phyloP scores from a whole-genome alignment of 2,329 filamentous ascomycete genomes.

The Alternaria dauci region DNA sequence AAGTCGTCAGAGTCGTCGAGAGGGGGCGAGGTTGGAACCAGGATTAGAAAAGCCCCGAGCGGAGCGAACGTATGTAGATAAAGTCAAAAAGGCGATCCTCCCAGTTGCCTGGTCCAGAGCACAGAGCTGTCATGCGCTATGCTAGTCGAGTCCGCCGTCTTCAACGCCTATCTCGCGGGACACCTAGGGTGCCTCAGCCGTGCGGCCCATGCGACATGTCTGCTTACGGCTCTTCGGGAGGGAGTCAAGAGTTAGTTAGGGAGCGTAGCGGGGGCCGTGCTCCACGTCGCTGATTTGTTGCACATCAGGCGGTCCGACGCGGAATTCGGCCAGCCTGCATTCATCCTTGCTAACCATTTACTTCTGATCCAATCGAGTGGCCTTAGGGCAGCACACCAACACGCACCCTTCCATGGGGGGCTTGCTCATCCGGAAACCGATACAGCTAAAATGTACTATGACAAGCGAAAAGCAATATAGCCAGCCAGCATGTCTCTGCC shows the following conservation, averaged over 20 bases:
- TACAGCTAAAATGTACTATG: background rate
- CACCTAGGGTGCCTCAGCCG: conserved; percentile 8
- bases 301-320: conserved; percentile 9
- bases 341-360: background rate
- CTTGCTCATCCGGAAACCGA: background rate
- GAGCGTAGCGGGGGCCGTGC: background rate
- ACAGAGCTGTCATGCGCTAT: conserved; percentile 18
- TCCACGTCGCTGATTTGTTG: conserved; percentile 12
- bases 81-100: conserved; percentile 11
- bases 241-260: conserved; percentile 3
- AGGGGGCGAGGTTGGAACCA: conserved; percentile 10
- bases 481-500: background rate
- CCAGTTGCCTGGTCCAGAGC: conserved; percentile 14
- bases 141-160: conserved; percentile 10
- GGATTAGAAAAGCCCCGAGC: conserved; percentile 11
- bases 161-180: conserved; percentile 14
- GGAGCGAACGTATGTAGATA: conserved; percentile 13
- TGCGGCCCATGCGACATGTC: conserved; percentile 18
- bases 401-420: conserved; percentile 8
- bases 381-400: background rate
- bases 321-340: conserved; percentile 15
- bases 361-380: conserved; percentile 1
- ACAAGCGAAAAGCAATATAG: conserved; percentile 7
- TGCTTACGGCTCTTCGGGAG: conserved; percentile 10
- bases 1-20: conserved; percentile 4